These are phyloP conservation scores for Jimgerdemannia flammicorona DNA, from an alignment of 192 early-diverging fungal genomes.

Conservation along the genomic window DNA sequence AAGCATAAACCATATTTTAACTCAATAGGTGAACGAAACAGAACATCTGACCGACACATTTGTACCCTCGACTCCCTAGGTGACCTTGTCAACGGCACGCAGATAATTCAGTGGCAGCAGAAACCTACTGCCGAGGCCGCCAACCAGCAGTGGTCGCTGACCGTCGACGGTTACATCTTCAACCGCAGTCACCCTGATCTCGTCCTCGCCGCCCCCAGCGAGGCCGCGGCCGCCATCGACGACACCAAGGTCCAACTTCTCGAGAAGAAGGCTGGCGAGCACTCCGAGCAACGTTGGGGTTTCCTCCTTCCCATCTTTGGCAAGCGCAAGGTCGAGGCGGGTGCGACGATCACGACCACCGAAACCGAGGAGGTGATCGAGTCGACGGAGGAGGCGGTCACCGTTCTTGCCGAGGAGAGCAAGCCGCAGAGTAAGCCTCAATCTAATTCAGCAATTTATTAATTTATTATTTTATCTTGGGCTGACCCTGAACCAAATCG, in stretches of 20 bases:
- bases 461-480: not conserved
- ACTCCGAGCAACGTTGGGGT: too few species aligned
- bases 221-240: too few species aligned
- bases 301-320: not conserved
- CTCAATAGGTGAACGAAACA: too few species aligned
- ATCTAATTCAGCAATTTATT: too few species aligned
- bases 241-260: too few species aligned
- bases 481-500: not conserved
- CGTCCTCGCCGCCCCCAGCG: slow-evolving; percentile 10
- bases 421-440: not conserved
- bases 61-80: too few species aligned
- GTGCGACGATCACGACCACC: not conserved
- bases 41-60: too few species aligned
- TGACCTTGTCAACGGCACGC: too few species aligned
- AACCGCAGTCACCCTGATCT: slow-evolving; percentile 8
- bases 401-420: not conserved
- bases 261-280: too few species aligned
- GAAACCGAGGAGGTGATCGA: not conserved
- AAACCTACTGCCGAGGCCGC: not conserved
- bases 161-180: slow-evolving; percentile 13
- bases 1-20: not conserved
- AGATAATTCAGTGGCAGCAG: too few species aligned
- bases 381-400: not conserved
- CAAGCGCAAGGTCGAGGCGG: not conserved
- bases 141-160: slow-evolving; percentile 21